Percentiles rank a stretch among this genome's conserved stretches.
These are phyloP conservation scores for Lentinula sp. DNA, from an alignment of 768 basidiomycete species.

Conservation along the genomic window DNA sequence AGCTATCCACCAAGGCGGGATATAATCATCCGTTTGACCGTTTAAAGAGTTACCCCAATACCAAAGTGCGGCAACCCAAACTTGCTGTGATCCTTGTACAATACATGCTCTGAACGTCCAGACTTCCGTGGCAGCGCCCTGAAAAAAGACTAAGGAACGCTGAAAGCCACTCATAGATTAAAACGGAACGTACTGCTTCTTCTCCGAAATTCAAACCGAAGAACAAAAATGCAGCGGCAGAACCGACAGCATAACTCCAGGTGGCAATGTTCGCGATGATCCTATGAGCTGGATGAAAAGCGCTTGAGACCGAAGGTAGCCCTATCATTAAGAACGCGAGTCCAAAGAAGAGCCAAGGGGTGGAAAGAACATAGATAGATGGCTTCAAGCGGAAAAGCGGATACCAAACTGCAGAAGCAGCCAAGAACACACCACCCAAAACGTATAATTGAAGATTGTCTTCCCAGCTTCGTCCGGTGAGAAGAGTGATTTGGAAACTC, in stretches of 20 bases:
- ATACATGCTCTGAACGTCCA: conserved; percentile 90
- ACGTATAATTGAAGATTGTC: conserved; percentile 81
- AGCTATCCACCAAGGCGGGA: conserved; percentile 69
- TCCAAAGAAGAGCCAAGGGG: conserved; percentile 90
- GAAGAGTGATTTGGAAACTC: conserved; percentile 91
- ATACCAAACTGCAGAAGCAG: conserved; percentile 86
- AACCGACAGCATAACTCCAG: conserved; percentile 91
- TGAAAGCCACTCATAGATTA: conserved; percentile 13
- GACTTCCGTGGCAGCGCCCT: conserved; percentile 92
- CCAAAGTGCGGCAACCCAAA: conserved; percentile 95
- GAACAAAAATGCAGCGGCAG: conserved; percentile 88
- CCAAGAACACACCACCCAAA: conserved; percentile 85
- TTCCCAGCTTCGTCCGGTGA: conserved; percentile 83
- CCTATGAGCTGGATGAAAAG: conserved; percentile 57
- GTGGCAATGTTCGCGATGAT: conserved; percentile 73
- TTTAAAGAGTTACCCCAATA: conserved; percentile 89
- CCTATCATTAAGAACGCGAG: conserved; percentile 90
- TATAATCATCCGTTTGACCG: conserved; percentile 38
- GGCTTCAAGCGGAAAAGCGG: conserved; percentile 84
- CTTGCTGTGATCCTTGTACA: conserved; percentile 92
- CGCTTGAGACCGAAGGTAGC: conserved; percentile 65
- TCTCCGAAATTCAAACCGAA: conserved; percentile 97
- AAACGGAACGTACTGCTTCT: conserved; percentile 72
- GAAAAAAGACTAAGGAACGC: conserved; percentile 5
- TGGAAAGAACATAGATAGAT: conserved; percentile 79